These are phyloP conservation scores for Arthroderma uncinatum DNA, from an alignment of 2,329 filamentous ascomycete genomes.

Conservation along the genomic window DNA sequence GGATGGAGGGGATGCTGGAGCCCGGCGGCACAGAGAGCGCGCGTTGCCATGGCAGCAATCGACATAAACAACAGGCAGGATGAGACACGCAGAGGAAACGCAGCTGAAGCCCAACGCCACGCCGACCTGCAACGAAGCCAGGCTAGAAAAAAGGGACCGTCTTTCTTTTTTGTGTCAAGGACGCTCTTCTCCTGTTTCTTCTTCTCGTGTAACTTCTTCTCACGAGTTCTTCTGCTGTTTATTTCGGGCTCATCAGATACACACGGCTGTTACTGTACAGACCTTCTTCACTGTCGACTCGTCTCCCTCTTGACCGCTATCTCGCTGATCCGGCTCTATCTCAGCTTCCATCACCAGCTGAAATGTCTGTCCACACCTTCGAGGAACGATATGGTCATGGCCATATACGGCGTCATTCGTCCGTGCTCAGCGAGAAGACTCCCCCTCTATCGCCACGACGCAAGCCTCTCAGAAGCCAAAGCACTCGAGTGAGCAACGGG, in stretches of 20 bases:
- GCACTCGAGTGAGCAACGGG: conserved; percentile 68
- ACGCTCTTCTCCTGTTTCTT: neutral
- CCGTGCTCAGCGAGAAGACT: conserved; percentile 29
- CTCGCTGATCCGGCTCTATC: no score
- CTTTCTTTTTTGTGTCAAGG: neutral
- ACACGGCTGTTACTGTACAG: neutral
- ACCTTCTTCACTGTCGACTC: no score
- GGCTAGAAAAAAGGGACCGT: neutral
- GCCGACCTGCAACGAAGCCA: neutral
- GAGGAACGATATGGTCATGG: conserved; percentile 24
- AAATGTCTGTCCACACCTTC: conserved; percentile 14
- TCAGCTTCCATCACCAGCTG: no score
- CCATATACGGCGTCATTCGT: conserved; percentile 48
- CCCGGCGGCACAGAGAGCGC: neutral
- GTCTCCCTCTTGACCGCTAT: no score
- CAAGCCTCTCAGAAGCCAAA: conserved; percentile 43
- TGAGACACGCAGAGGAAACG: neutral
- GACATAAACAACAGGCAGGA: neutral
- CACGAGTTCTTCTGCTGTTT: neutral
- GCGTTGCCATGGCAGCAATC: conserved; percentile 30
- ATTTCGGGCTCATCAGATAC: neutral
- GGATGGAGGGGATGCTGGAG: neutral
- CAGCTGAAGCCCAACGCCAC: neutral
- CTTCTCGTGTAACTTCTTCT: neutral
- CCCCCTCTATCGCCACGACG: conserved; percentile 34